Evolutionary conservation across 108 stramenopile genomes (phyloP).

Genomic region (Pelagomonas calceolata): DNA sequence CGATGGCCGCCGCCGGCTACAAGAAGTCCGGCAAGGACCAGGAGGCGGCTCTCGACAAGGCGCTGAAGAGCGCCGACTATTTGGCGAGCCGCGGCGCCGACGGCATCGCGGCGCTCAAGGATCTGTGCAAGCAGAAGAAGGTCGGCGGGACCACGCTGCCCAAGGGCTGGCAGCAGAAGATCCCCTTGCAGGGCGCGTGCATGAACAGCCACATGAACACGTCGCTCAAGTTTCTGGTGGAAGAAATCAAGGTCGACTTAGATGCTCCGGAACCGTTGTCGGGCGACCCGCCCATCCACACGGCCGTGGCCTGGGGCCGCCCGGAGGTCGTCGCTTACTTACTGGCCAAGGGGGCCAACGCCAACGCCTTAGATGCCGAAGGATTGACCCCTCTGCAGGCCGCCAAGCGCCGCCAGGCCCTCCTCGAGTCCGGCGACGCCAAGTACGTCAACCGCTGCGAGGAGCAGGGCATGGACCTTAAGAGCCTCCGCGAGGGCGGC

Average conservation of each 20-base stretch:
- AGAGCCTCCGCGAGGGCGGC: no score
- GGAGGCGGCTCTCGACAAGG: no score
- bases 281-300: neutral
- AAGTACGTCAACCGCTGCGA: neutral
- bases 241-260: neutral
- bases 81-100: no score
- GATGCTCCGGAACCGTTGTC: no score
- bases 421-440: no score
- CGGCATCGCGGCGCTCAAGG: no score
- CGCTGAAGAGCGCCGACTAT: no score
- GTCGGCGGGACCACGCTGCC: neutral
- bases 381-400: neutral
- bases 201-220: neutral
- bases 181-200: neutral
- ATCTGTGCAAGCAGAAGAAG: no score
- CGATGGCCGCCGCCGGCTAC: no score
- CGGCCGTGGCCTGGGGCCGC: slow-evolving; percentile 1
- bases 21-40: no score
- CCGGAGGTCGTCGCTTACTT: slow-evolving; percentile 3
- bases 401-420: no score
- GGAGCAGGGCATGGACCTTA: neutral
- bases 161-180: neutral
- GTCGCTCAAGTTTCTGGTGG: neutral
- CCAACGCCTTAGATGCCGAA: neutral
- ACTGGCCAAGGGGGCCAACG: neutral